phyloP scores from a whole-genome alignment of 2,329 filamentous ascomycete species.

The Claviceps sp. region DNA sequence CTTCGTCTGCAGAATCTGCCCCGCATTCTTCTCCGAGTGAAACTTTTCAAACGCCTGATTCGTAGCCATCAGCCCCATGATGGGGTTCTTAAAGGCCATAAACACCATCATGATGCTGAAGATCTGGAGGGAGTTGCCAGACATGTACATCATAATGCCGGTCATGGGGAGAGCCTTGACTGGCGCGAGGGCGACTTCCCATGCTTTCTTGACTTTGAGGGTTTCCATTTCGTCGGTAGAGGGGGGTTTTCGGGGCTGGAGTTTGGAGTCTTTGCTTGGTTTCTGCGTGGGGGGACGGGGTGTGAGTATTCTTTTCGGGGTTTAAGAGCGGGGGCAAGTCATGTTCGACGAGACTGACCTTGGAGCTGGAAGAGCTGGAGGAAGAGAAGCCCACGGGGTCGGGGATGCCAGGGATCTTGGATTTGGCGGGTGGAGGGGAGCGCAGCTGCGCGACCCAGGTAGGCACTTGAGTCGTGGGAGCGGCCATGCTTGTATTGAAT shows the following conservation, averaged over 20 bases:
- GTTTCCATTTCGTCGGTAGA: constrained; percentile 82
- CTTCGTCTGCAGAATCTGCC: constrained; percentile 71
- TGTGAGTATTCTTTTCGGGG: not conserved
- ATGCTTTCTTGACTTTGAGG: constrained; percentile 95
- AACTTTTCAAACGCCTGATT: constrained; percentile 85
- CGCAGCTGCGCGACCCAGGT: constrained; percentile 76
- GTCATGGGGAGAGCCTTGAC: constrained; percentile 96
- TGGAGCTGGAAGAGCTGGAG: constrained; percentile 40
- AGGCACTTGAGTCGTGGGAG: constrained; percentile 34
- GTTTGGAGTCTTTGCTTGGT: constrained; percentile 36
- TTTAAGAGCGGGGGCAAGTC: not conserved
- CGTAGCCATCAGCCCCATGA: constrained; percentile 70
- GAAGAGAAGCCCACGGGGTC: constrained; percentile 78
- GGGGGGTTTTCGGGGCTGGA: constrained; percentile 48
- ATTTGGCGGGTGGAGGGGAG: constrained; percentile 50
- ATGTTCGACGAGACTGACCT: constrained; percentile 28
- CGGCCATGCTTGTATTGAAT: constrained; percentile 11
- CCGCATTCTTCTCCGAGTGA: constrained; percentile 66
- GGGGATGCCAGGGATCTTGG: constrained; percentile 54
- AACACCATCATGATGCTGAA: constrained; percentile 99
- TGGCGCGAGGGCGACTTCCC: constrained; percentile 89
- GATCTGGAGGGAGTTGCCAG: constrained; percentile 92
- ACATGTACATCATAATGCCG: constrained; percentile 99
- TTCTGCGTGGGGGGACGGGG: constrained; percentile 23
- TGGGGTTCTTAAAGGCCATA: constrained; percentile 95